Evolutionary conservation across 805 yeast species (phyloP), one percentile per base, ranked within the genome.

Genomic region (Yamadazyma endophytica): DNA sequence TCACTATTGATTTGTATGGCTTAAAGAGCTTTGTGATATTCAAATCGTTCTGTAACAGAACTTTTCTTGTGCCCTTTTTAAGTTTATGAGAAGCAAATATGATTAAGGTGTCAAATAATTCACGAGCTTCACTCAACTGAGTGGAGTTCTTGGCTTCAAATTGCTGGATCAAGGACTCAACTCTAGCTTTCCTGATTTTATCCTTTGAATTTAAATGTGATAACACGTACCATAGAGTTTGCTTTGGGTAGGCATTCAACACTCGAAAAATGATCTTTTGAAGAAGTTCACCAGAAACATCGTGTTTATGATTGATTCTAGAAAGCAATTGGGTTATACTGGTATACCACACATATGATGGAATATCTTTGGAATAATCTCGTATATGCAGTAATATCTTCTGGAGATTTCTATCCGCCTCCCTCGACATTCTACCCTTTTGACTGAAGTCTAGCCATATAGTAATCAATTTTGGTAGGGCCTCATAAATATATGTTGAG

Each of bases 291-390:
- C 69, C 72, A 0, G 92, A 77, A 0, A 65, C 61, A 2, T 58
- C 55, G 40, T 82, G 79, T 1, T 70, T 61, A 46, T 85, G 92
- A 1, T 75, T 64, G 36, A 89, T 67, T 45, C 97, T 69, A 0
- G 97, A 87, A 4, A 90, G 60, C 21, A 92, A 52, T 51, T 92
- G 97, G 0, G 97, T 84, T 13, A 90, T 62, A 0, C 87, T 95
- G 0, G 88, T 70, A 51, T 83, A 90, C 84, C 96, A 87, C 55
- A 57, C 64, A 37, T 61, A 62, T 3, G 21, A 66, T 52, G 43
- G 88, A 75, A 49, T 79, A 52, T 36, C 52, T 44, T 32, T 58
- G 6, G 68, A 48, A 4, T 73, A 65, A 18, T 29, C 37, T 5
- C 29, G 29, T 9, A 33, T 11, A 4, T 20, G 21, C n/a, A n/a